Base-by-base conservation (phyloP, 352 stramenopile genomes). In the Nothophytophthora sp. region DNA sequence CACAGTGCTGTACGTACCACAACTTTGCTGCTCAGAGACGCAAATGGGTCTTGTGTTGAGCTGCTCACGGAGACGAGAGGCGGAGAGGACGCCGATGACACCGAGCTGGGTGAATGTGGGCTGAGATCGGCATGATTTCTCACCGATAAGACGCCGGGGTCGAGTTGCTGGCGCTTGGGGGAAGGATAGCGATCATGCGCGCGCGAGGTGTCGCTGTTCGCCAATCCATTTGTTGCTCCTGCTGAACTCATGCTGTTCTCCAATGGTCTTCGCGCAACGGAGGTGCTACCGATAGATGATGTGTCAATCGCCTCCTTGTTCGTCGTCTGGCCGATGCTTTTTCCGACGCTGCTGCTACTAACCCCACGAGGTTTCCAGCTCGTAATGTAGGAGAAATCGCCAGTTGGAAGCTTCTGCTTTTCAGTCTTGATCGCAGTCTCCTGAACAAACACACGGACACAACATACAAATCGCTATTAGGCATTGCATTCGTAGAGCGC, bases 1-100 rank as follows among this genome's bases (percentile, higher is more conserved):
- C 10, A 37, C 25, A 38, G 5, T 30, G 3, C 40, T 36, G 4
- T n/a, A 64, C 66, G 42, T 44, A 88, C 78, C 50, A 78, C 49
- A 48, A 89, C 69, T 67, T 73, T 81, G 63, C 70, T 86, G 1
- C 67, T 80, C 34, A 86, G 45, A 4, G 71, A 80, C 11, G 70
- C 55, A 41, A 87, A 76, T 19, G 73, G 70, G 52, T 89, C 75
- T 29, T 39, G 63, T 19, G 50, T 55, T 28, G 42, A 60, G 11
- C 47, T 67, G 22, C 63, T 70, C 29, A 52, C 67, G 20, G 60
- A 61, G 28, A 60, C 65, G 16, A 73, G 42, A 8, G 55, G 50
- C 12, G 78, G 78, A 16, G 78, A 89, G 10, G 78, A 89, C 10
- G 65, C 50, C 0, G 78, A 89, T 20, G 78, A 87, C 20, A 70